Percentiles rank a stretch among this genome's conserved stretches.
Conservation (phyloP, 441 rosid species). For the Aquilaria agallochum region DNA sequence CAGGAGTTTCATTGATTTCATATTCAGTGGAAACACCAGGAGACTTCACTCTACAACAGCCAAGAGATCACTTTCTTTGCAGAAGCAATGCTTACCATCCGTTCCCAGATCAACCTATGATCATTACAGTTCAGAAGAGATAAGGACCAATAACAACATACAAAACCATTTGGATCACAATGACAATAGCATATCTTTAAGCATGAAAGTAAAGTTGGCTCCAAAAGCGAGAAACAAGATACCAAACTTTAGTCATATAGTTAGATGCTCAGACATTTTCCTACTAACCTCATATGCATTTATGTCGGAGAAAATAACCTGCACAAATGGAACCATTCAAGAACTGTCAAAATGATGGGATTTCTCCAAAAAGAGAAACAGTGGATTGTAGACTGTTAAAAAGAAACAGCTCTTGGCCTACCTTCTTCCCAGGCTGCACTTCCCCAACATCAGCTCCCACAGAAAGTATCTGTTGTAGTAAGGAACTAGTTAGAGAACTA, state of each 20-base stretch:
- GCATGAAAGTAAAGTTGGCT: neutral
- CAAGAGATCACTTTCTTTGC: conserved; percentile 72
- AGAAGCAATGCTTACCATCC: conserved; percentile 70
- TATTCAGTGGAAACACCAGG: neutral
- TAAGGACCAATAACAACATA: neutral
- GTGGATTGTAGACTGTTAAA: neutral
- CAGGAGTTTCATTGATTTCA: too few relatives aligned
- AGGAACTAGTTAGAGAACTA: neutral
- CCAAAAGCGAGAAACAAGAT: neutral
- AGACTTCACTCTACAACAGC: conserved; percentile 63
- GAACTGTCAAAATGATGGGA: neutral
- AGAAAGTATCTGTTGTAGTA: conserved; percentile 42
- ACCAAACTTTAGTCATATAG: neutral
- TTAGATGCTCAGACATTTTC: neutral
- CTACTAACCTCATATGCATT: conserved; percentile 68
- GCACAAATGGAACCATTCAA: conserved; percentile 11
- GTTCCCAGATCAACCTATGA: conserved; percentile 80
- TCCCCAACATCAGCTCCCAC: conserved; percentile 64
- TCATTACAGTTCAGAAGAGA: neutral
- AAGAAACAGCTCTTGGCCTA: conserved; percentile 6
- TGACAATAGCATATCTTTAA: neutral
- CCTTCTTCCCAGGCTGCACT: conserved; percentile 77
- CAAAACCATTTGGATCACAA: neutral
- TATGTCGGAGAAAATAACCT: conserved; percentile 88
- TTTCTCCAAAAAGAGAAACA: neutral